Evolutionary conservation across 768 basidiomycete genomes (phyloP).

Genomic region (Exsudoporus frostii): DNA sequence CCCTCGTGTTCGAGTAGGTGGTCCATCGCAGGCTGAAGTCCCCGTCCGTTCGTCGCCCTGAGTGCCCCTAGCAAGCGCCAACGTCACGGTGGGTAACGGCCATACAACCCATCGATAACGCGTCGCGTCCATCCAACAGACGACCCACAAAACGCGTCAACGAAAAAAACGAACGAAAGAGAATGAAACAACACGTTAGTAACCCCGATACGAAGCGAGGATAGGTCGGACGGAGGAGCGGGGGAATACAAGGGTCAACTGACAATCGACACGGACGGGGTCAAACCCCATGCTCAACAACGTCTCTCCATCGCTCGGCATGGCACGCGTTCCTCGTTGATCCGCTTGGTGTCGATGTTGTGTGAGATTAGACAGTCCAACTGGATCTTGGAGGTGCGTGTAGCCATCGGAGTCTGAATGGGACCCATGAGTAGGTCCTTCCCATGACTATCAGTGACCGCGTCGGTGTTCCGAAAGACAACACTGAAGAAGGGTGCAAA

Average conservation of each 20-base stretch:
- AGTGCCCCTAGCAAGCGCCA: constrained; percentile 68
- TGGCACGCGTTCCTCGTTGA: constrained; percentile 13
- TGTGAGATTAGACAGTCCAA: too few species aligned
- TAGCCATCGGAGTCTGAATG: too few species aligned
- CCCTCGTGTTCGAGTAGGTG: constrained; percentile 79
- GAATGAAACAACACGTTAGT: not conserved
- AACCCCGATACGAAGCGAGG: not conserved
- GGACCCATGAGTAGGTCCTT: too few species aligned
- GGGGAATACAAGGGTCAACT: constrained; percentile 30
- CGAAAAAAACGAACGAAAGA: not conserved
- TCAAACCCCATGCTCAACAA: constrained; percentile 89
- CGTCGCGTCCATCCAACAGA: not conserved
- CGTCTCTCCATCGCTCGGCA: constrained; percentile 64
- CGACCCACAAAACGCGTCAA: not conserved
- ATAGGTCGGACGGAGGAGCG: too few species aligned
- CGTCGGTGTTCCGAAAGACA: too few species aligned
- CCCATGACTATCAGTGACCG: too few species aligned
- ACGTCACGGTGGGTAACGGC: too few species aligned
- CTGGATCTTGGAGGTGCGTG: too few species aligned
- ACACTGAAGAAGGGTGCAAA: too few species aligned
- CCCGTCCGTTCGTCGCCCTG: constrained; percentile 76
- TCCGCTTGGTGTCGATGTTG: not conserved
- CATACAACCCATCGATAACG: not conserved
- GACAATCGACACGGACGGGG: constrained; percentile 79
- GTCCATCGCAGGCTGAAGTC: constrained; percentile 90